phyloP scores from a whole-genome alignment of 768 basidiomycete genomes.

The Daedalea quercina region DNA sequence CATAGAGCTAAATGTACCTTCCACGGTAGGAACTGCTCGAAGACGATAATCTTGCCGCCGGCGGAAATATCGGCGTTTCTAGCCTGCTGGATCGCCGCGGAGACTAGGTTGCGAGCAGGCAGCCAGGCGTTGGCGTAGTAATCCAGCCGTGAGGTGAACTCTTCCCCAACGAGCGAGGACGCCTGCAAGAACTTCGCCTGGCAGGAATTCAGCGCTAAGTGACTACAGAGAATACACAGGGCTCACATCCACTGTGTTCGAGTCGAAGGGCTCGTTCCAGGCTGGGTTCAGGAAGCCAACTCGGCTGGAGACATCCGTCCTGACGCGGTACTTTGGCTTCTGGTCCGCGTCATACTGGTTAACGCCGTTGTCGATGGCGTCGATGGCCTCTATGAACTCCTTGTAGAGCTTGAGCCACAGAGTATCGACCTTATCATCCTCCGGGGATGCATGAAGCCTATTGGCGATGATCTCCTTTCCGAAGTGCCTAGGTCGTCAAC shows the following conservation, averaged over 20 bases:
- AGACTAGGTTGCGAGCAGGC: slow-evolving; percentile 79
- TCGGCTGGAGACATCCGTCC: slow-evolving; percentile 81
- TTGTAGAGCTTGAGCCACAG: slow-evolving; percentile 92
- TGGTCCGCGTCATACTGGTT: slow-evolving; percentile 67
- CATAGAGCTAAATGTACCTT: slow-evolving; percentile 44
- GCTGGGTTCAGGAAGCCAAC: slow-evolving; percentile 82
- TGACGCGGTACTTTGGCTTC: slow-evolving; percentile 62
- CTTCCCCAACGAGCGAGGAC: slow-evolving; percentile 74
- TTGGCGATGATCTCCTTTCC: slow-evolving; percentile 80
- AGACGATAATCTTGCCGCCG: slow-evolving; percentile 71
- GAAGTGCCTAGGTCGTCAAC: slow-evolving; percentile 57
- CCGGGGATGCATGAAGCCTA: slow-evolving; percentile 38
- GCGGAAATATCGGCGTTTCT: slow-evolving; percentile 43
- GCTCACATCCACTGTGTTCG: slow-evolving; percentile 67
- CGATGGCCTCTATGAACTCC: slow-evolving; percentile 93
- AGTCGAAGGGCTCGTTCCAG: slow-evolving; percentile 80
- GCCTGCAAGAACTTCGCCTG: slow-evolving; percentile 75
- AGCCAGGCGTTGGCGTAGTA: slow-evolving; percentile 90
- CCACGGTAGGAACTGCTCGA: slow-evolving; percentile 81
- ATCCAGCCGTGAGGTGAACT: slow-evolving; percentile 73
- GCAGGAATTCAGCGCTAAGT: background rate
- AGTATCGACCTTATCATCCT: slow-evolving; percentile 59
- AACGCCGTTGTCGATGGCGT: slow-evolving; percentile 94
- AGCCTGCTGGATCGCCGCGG: slow-evolving; percentile 51
- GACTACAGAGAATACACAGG: background rate